Evolutionary conservation across 2,329 filamentous ascomycete species (phyloP).

Genomic region (Epichloe elymi): DNA sequence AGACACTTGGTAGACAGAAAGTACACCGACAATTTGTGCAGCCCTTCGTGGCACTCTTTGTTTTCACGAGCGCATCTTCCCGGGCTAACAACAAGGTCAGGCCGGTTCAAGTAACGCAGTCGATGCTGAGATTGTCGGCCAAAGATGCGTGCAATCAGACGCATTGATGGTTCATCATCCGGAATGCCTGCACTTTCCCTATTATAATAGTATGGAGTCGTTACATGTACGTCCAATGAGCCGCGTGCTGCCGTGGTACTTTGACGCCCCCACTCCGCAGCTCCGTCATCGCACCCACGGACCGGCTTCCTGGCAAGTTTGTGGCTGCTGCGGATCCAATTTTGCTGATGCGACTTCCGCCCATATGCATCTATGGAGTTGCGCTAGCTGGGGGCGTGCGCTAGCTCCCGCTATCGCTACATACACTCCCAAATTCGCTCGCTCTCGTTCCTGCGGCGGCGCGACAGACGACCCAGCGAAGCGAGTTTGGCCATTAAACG

Average conservation of each 20-base stretch:
- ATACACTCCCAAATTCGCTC: background rate
- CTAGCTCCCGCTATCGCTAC: slow-evolving; percentile 17
- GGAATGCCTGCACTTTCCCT: no score
- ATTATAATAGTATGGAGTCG: background rate
- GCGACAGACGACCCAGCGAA: no score
- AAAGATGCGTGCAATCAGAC: background rate
- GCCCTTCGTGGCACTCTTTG: no score
- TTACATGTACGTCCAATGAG: no score
- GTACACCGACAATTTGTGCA: no score
- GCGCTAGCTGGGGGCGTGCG: slow-evolving; percentile 12
- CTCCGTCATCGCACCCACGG: slow-evolving; percentile 1
- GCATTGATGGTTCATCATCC: background rate
- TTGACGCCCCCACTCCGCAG: background rate
- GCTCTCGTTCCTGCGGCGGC: no score
- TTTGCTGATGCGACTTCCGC: background rate
- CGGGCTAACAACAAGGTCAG: no score
- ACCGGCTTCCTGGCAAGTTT: background rate
- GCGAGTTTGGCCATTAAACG: no score
- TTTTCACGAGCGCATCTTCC: no score
- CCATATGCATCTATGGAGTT: slow-evolving; percentile 18
- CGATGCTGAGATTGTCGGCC: background rate
- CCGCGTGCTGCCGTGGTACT: background rate
- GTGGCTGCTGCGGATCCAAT: slow-evolving; percentile 1
- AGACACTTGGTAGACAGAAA: no score
- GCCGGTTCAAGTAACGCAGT: no score